Base-by-base conservation (phyloP, 2,329 filamentous ascomycete genomes). In the Dactylellina sp. region DNA sequence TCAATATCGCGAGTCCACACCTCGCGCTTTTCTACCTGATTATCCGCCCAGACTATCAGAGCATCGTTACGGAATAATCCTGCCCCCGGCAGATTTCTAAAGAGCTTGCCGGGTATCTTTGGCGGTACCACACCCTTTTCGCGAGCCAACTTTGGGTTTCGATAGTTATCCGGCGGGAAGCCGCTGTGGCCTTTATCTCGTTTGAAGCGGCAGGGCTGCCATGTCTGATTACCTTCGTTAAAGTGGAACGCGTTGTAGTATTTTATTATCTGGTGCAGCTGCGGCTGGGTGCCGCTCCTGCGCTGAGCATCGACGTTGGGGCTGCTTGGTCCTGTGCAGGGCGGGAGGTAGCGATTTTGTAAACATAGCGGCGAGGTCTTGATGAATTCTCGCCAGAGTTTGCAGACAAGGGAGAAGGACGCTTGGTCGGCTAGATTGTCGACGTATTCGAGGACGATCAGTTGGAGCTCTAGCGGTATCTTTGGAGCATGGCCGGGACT, bases 381-480 rank as follows among this genome's bases (percentile, higher is more conserved):
- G 22, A 49, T 49, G 44, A 22, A 49, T 11, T 49, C n/a, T 5
- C 44, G 44, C 44, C 44, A 49, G 14, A 3, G 16, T 18, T 14
- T 49, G 44, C 44, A 49, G 18, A 22, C 18, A 22, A 20, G 44
- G 4, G 44, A 14, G 44, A 18, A 25, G 44, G 9, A 12, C 12
- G 18, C 11, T 18, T 42, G 39, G 44, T 49, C 18, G 12, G 5
- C 7, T 3, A 25, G 12, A 22, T 49, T 12, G 11, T 49, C 44
- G 44, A 25, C 44, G 14, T 49, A 18, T 25, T 49, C 44, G 44
- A 49, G 44, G 44, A 49, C 18, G 16, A 22, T 12, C 7, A 49
- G 18, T 4, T 49, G 44, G 16, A 49, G 9, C 5, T 49, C 44
- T 25, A 25, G 18, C 16, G 44, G 44, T 18, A 49, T 14, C 12